Evolutionary conservation across 106 monocot genomes (phyloP).

Genomic region (Dendrobium officinale): DNA sequence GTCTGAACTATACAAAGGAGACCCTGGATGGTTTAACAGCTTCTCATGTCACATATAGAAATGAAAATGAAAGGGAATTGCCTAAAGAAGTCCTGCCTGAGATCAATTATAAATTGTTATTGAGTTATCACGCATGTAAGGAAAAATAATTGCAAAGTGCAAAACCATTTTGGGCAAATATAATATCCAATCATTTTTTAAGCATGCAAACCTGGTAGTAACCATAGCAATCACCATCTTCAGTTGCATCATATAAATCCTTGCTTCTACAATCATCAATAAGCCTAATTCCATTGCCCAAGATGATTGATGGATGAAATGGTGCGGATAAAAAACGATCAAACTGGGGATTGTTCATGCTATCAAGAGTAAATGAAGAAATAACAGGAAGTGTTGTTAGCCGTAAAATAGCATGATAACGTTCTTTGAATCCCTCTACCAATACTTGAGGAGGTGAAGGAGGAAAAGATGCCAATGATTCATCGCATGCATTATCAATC

Average conservation of each 20-base stretch:
- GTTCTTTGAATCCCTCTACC: slow-evolving; percentile 56
- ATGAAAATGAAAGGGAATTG: too few species aligned
- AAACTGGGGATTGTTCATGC: slow-evolving; percentile 50
- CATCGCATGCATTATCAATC: slow-evolving; percentile 94
- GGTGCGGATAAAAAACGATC: slow-evolving; percentile 43
- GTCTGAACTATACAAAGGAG: not conserved
- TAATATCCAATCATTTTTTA: not conserved
- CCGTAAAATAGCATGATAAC: slow-evolving; percentile 28
- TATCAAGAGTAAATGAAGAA: slow-evolving; percentile 53
- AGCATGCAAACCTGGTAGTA: slow-evolving; percentile 74
- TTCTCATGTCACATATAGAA: too few species aligned
- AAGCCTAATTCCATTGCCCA: slow-evolving; percentile 40
- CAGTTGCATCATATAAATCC: slow-evolving; percentile 22
- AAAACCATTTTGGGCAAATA: not conserved
- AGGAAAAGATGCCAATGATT: slow-evolving; percentile 63
- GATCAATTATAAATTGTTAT: not conserved
- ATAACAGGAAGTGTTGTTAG: slow-evolving; percentile 70
- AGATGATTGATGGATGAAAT: slow-evolving; percentile 17
- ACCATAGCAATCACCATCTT: slow-evolving; percentile 18
- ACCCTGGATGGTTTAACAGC: not conserved
- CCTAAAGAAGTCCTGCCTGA: too few species aligned
- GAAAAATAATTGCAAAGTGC: not conserved
- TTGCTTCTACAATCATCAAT: slow-evolving; percentile 25
- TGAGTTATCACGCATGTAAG: not conserved
- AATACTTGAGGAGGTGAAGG: slow-evolving; percentile 58